These are phyloP conservation scores for Neopestalotiopsis clavispora DNA, from an alignment of 2,329 filamentous ascomycete genomes.

Conservation along the genomic window DNA sequence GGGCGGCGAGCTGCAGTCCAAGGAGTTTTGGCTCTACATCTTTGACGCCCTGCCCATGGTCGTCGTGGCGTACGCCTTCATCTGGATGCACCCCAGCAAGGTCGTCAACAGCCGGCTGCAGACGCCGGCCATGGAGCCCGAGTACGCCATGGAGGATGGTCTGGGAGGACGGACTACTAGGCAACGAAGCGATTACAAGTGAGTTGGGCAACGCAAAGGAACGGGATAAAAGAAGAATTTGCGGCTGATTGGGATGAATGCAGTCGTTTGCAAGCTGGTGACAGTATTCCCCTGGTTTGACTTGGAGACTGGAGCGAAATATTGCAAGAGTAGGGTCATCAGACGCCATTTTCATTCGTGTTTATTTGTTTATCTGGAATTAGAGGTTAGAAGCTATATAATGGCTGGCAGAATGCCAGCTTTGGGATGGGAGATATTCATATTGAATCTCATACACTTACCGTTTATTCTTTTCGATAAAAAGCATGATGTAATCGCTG, in stretches of 20 bases:
- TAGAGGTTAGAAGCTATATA: neutral
- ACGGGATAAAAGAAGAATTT: neutral
- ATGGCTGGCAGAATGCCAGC: neutral
- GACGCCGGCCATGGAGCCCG: neutral
- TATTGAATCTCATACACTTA: no score
- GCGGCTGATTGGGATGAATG: neutral
- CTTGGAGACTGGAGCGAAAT: neutral
- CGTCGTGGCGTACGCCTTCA: conserved; percentile 21
- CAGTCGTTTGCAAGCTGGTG: neutral
- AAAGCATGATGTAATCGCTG: no score
- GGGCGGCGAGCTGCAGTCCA: conserved; percentile 45
- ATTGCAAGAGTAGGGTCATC: neutral
- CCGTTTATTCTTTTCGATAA: no score
- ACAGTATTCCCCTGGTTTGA: neutral
- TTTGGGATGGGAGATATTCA: no score
- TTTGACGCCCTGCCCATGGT: conserved; percentile 41
- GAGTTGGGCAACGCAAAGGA: neutral
- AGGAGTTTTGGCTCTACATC: conserved; percentile 50
- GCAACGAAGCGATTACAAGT: conserved; percentile 11
- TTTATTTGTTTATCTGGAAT: neutral
- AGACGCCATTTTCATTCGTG: neutral
- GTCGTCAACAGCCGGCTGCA: conserved; percentile 13
- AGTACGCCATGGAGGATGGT: conserved; percentile 11
- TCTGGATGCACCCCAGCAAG: conserved; percentile 23
- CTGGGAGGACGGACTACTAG: neutral